Percentiles rank a stretch among this genome's conserved stretches.
Evolutionary conservation across 2,329 filamentous ascomycete genomes (phyloP).

Genomic region (Aspergillus costaricaensis): DNA sequence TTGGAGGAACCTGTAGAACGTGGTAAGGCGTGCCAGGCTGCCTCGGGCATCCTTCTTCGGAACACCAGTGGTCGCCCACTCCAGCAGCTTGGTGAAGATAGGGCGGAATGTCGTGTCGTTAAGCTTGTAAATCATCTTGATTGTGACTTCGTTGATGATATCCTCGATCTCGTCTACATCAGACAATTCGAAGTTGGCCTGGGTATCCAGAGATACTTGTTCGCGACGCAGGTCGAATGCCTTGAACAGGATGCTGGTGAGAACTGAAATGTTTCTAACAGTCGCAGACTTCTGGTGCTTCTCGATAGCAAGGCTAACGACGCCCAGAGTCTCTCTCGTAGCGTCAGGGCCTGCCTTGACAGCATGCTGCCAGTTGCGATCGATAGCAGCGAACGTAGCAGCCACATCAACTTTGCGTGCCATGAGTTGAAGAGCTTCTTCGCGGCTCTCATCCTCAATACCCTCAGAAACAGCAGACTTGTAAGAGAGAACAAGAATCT

Average conservation of each 20-base stretch:
- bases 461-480: conserved; percentile 66
- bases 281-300: conserved; percentile 76
- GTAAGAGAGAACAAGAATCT: conserved; percentile 71
- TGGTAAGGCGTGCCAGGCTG: conserved; percentile 65
- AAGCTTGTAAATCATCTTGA: conserved; percentile 94
- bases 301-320: conserved; percentile 71
- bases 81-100: conserved; percentile 81
- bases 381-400: conserved; percentile 71
- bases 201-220: conserved; percentile 33
- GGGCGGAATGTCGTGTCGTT: conserved; percentile 93
- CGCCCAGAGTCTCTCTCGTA: conserved; percentile 66
- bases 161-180: conserved; percentile 63
- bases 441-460: conserved; percentile 65
- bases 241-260: conserved; percentile 64
- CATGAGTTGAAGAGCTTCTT: conserved; percentile 70
- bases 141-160: conserved; percentile 66
- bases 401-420: conserved; percentile 77
- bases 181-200: conserved; percentile 46
- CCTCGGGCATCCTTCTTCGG: conserved; percentile 64
- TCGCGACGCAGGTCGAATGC: conserved; percentile 53
- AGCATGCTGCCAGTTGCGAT: conserved; percentile 71
- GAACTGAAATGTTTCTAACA: conserved; percentile 68
- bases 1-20: conserved; percentile 77
- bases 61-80: conserved; percentile 69
- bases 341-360: conserved; percentile 64